phyloP scores from a whole-genome alignment of 495 filamentous ascomycete species.

The Hypoxylon lienhwacheense region DNA sequence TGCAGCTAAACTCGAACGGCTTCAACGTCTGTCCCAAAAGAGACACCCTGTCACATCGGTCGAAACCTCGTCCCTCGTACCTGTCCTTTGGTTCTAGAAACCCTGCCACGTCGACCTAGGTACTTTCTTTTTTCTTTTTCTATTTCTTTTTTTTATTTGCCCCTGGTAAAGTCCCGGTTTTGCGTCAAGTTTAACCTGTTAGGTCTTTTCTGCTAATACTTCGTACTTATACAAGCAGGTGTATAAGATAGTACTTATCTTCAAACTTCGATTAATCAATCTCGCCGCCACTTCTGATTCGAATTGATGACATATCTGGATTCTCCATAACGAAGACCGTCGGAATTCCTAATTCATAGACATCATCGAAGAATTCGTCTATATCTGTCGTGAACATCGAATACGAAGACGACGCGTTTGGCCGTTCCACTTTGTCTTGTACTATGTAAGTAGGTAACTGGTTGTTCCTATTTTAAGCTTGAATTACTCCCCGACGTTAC shows the following conservation, averaged over 20 bases:
- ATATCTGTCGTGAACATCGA: neutral
- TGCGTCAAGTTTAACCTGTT: too few species aligned
- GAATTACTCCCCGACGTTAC: conserved; percentile 35
- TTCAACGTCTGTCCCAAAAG: conserved; percentile 25
- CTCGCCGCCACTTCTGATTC: neutral
- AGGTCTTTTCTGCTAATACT: too few species aligned
- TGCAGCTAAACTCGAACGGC: conserved; percentile 28
- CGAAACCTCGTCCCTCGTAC: conserved; percentile 6
- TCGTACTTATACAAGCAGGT: too few species aligned
- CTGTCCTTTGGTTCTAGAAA: neutral
- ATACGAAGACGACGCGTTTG: neutral
- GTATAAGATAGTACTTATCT: too few species aligned
- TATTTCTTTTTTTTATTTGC: too few species aligned
- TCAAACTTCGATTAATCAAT: too few species aligned
- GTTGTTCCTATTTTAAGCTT: conserved; percentile 35
- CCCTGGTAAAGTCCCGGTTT: too few species aligned
- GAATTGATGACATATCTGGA: neutral
- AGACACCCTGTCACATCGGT: conserved; percentile 15
- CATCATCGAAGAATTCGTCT: conserved; percentile 1
- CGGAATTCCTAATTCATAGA: neutral
- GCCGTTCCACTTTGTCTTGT: conserved; percentile 18
- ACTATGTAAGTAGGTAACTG: too few species aligned
- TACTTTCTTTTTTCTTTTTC: conserved; percentile 2
- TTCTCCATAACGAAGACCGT: neutral
- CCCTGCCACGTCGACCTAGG: neutral